These are phyloP conservation scores for Eucalyptus guilfoylei DNA, from an alignment of 345 rosid genomes.

Conservation along the genomic window DNA sequence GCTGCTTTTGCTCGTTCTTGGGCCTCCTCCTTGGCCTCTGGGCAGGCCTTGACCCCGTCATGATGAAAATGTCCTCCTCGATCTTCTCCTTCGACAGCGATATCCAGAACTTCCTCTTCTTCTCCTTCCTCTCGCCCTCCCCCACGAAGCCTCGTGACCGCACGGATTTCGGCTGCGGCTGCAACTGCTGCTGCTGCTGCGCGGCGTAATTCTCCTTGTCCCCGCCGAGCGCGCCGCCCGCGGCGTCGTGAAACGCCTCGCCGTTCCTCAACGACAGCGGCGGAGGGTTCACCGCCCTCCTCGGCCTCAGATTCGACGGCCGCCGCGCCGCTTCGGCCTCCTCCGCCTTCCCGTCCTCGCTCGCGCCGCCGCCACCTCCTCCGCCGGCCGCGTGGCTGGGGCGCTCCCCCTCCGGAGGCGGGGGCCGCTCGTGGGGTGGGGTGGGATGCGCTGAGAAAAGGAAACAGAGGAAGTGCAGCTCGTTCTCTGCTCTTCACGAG, in stretches of 20 bases:
- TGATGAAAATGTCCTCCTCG: constrained; percentile 76
- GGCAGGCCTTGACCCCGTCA: constrained; percentile 79
- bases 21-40: constrained; percentile 70
- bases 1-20: constrained; percentile 56
- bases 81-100: constrained; percentile 76
- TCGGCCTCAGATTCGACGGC: constrained; percentile 80
- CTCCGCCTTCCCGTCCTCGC: background rate
- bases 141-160: constrained; percentile 43
- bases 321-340: constrained; percentile 14
- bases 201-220: constrained; percentile 19
- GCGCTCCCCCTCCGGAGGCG: constrained; percentile 52
- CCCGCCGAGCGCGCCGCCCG: constrained; percentile 7
- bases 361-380: no score
- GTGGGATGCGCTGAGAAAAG: no score
- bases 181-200: background rate
- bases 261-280: background rate
- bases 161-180: constrained; percentile 30
- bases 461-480: no score
- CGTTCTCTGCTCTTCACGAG: no score
- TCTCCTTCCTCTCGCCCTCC: constrained; percentile 38
- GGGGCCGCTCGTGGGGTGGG: background rate
- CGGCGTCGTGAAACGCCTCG: background rate
- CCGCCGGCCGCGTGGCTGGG: constrained; percentile 4
- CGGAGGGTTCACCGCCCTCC: constrained; percentile 5
- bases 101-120: constrained; percentile 47